Evolutionary conservation across 805 yeast genomes (phyloP).

Genomic region (Lipomyces yamadae): DNA sequence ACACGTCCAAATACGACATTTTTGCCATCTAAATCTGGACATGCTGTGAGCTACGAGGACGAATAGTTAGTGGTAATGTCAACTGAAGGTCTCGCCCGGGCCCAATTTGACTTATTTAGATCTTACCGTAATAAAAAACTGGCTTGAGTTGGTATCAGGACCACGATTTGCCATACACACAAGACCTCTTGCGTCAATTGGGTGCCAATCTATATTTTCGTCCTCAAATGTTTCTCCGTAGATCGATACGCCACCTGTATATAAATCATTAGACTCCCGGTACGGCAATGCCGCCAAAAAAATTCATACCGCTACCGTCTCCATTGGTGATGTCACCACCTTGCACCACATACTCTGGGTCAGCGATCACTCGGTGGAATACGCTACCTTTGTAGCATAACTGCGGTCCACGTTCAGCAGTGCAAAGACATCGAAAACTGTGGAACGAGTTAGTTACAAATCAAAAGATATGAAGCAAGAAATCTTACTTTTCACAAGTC

Average conservation of each 20-base stretch:
- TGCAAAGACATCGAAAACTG: slow-evolving; percentile 69
- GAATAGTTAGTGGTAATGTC: neutral
- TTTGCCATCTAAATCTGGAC: slow-evolving; percentile 81
- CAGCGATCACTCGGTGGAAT: slow-evolving; percentile 74
- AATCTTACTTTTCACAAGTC: slow-evolving; percentile 33
- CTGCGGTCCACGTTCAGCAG: slow-evolving; percentile 66
- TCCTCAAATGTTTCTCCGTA: slow-evolving; percentile 72
- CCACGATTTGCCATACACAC: slow-evolving; percentile 79
- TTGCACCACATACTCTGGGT: slow-evolving; percentile 71
- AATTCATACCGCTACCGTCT: slow-evolving; percentile 60
- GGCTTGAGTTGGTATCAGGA: slow-evolving; percentile 75
- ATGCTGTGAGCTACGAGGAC: slow-evolving; percentile 20
- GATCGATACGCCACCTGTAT: slow-evolving; percentile 62
- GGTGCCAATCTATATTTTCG: slow-evolving; percentile 65
- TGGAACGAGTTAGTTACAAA: slow-evolving; percentile 1
- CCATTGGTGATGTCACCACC: slow-evolving; percentile 77
- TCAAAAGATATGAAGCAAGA: neutral
- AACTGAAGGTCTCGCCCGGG: neutral
- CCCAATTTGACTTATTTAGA: too few species aligned
- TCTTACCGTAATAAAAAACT: slow-evolving; percentile 75
- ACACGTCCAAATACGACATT: slow-evolving; percentile 85
- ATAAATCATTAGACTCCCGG: neutral
- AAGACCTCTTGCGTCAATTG: slow-evolving; percentile 67
- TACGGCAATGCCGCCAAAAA: neutral
- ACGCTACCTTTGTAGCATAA: slow-evolving; percentile 67